phyloP scores from a whole-genome alignment of 768 basidiomycete genomes.

The Leccinum olivaceopallidum region DNA sequence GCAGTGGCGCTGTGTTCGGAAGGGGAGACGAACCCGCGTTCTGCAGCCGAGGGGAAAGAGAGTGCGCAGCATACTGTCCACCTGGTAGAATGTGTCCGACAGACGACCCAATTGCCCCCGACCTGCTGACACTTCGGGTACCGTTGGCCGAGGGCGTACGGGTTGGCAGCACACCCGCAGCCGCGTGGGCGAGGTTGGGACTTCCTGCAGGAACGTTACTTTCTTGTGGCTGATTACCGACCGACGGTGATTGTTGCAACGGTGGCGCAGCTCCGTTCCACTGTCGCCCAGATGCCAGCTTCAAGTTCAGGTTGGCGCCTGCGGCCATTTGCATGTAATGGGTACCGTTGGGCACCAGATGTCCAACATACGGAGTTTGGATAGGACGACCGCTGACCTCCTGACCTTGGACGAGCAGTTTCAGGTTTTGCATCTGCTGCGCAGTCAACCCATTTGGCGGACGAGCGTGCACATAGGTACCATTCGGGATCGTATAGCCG shows the following conservation, averaged over 20 bases:
- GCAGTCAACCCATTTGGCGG: constrained; percentile 44
- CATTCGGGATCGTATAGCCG: constrained; percentile 37
- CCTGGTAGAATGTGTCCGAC: constrained; percentile 35
- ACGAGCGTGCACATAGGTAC: constrained; percentile 36
- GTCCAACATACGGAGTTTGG: constrained; percentile 32
- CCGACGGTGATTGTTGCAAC: constrained; percentile 23
- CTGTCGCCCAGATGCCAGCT: constrained; percentile 40
- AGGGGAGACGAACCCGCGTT: constrained; percentile 47
- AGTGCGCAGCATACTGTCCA: constrained; percentile 42
- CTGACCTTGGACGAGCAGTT: constrained; percentile 49
- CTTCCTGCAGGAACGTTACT: constrained; percentile 32
- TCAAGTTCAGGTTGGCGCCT: constrained; percentile 34
- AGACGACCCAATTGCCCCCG: constrained; percentile 19
- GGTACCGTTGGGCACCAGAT: constrained; percentile 27
- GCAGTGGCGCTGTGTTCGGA: constrained; percentile 40
- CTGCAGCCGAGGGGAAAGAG: constrained; percentile 53
- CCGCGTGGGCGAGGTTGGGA: constrained; percentile 36
- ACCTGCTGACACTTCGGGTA: constrained; percentile 44
- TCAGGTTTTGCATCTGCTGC: constrained; percentile 63
- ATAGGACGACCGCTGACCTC: constrained; percentile 44
- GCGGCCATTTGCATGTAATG: constrained; percentile 32
- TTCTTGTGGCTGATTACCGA: constrained; percentile 26
- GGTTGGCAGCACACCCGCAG: constrained; percentile 37
- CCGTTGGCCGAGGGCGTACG: constrained; percentile 62
- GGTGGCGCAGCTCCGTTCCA: constrained; percentile 35